Base-by-base conservation (phyloP, 192 early-diverging fungal species). In the Funneliformis geosporum region DNA sequence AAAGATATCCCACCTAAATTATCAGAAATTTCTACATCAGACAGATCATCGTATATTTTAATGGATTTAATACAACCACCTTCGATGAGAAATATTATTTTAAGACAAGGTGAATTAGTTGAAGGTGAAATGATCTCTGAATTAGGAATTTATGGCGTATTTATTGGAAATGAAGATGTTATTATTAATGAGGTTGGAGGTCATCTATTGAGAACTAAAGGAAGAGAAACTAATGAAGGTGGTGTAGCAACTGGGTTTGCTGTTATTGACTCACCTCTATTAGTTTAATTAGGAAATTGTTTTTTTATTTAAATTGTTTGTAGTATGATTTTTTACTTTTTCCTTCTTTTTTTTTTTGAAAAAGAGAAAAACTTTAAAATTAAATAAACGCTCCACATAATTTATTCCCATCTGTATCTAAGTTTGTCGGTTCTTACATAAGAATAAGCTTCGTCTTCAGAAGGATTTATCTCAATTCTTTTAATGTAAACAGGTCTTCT, bases 181-280 rank as follows among this genome's bases (percentile, higher is more conserved):
- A 76, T 93, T 33, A 61, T 94, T 33, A 99, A 99, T 82, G 84
- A 93, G 76, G 82, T 80, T 38, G 95, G 90, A 12, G 97, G 97
- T 1, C 94, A 99, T 87, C 87, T 99, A 72, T 85, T 99, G 62
- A 92, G 98, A 71, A 97, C 98, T 25, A 99, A 99, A 82, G 89
- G 88, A 0, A 86, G 89, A 14, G 90, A 91, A 64, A 92, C 92
- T 4, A 92, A 95, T 64, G 98, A 99, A 84, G 98, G 98, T 25
- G 98, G 98, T 16, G 97, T 99, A 5, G 96, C 96, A 0, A 94
- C 95, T 44, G 98, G 98, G 75, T 97, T 94, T 88, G 92, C 93
- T 33, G 97, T 98, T 14, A 91, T 98, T 82, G 95, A 97, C 81
- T 93, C 92, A 73, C 91, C 93, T 33, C 81, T 96, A 42, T 84